Conservation (phyloP, 768 basidiomycete species). For the Daedalea quercina region DNA sequence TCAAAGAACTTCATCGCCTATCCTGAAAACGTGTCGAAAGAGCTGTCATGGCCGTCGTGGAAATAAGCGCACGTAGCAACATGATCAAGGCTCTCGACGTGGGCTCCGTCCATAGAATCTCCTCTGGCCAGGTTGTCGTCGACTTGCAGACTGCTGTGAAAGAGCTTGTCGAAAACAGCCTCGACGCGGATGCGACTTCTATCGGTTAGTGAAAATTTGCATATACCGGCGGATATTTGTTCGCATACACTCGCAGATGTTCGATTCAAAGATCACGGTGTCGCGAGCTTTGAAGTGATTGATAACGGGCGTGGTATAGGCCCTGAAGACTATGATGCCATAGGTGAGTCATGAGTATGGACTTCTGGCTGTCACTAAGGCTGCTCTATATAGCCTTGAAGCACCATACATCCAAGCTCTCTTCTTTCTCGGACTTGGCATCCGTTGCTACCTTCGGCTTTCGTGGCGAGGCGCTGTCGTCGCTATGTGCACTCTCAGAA, state of each 20-base stretch:
- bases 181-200: slow-evolving; percentile 85
- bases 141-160: slow-evolving; percentile 93
- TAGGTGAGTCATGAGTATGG: slow-evolving; percentile 46
- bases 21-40: too few relatives aligned
- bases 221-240: not conserved
- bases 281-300: slow-evolving; percentile 76
- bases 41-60: not conserved
- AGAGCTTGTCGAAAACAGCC: slow-evolving; percentile 92
- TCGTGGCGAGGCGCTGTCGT: slow-evolving; percentile 92
- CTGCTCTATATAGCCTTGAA: slow-evolving; percentile 56
- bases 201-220: slow-evolving; percentile 52
- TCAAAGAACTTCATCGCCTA: too few relatives aligned
- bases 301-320: slow-evolving; percentile 91
- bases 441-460: slow-evolving; percentile 85
- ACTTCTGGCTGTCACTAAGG: not conserved
- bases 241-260: slow-evolving; percentile 52
- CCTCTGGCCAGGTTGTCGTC: slow-evolving; percentile 92
- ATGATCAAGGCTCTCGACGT: slow-evolving; percentile 60
- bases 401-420: slow-evolving; percentile 90
- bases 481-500: slow-evolving; percentile 80
- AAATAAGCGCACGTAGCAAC: not conserved
- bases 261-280: slow-evolving; percentile 81
- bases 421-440: slow-evolving; percentile 66
- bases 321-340: slow-evolving; percentile 64
- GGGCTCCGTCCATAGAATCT: slow-evolving; percentile 78